phyloP scores from a whole-genome alignment of 306 rosid genomes.

The Potentilla sterilis region DNA sequence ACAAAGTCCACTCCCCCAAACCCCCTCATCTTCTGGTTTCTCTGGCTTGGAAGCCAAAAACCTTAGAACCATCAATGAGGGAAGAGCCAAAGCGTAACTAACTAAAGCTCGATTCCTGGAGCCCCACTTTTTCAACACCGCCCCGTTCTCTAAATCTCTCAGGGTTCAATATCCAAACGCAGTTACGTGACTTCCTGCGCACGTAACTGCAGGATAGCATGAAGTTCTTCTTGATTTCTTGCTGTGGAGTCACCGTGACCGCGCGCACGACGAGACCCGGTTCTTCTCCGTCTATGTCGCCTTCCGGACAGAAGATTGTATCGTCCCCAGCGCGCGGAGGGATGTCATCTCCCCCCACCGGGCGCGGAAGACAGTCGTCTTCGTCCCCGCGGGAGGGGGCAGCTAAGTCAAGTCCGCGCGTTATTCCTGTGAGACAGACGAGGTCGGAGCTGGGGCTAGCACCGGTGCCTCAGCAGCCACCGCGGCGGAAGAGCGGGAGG shows the following conservation, averaged over 20 bases:
- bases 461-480: background rate
- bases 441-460: constrained; percentile 25
- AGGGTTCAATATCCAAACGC: background rate
- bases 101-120: background rate
- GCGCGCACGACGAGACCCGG: background rate
- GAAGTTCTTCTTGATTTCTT: constrained; percentile 48
- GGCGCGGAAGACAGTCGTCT: background rate
- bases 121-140: background rate
- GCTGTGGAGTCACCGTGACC: constrained; percentile 34
- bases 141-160: background rate
- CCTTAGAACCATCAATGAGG: background rate
- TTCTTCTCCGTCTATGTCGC: background rate
- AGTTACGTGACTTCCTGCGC: constrained; percentile 16
- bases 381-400: background rate
- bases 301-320: background rate
- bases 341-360: background rate
- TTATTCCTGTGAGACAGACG: constrained; percentile 27
- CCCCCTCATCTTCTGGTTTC: background rate
- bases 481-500: constrained; percentile 20
- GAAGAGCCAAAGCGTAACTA: background rate
- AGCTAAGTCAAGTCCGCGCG: background rate
- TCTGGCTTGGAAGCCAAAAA: background rate
- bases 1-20: constrained; percentile 7
- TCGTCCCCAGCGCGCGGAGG: background rate
- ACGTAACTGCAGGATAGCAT: background rate